Base-by-base conservation (phyloP, 352 stramenopile species). In the Phytophthora hibernalis region DNA sequence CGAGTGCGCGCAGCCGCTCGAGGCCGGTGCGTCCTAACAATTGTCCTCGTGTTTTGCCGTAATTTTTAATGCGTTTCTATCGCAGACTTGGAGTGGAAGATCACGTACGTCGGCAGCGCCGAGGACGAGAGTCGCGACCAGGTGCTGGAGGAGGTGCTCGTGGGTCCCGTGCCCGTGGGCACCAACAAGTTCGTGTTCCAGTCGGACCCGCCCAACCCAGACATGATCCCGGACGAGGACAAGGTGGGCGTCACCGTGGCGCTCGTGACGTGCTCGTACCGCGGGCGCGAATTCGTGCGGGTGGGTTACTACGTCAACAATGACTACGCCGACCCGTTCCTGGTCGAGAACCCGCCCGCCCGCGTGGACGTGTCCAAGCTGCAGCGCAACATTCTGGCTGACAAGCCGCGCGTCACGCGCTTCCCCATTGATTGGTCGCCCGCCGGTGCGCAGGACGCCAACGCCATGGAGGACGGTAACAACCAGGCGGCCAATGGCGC, bases 221-320 rank as follows among this genome's bases (percentile, higher is more conserved):
- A 85, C 33, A 66, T 93, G 64, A 98, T 99, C 80, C 93, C 92
- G 33, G 86, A 97, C 54, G 93, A 97, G 65, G 97, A 99, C 85
- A 91, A 99, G 44, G 83, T 99, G n/a, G 98, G 98, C 44, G 97
- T 99, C 8, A 99, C 98, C 0, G 98, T 99, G 13, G 95, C 99
- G 30, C 83, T 99, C 40, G 93, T 99, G 15, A 99, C 97, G 7
- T 99, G 97, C 83, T 97, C 87, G 38, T 99, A 99, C 86, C 92
- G 93, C 55, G 89, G 97, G 56, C 91, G 96, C 24, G 96, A 99
- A 72, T 99, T 99, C 71, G 93, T 99, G 22, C 91, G 97, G 37
- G 86, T 96, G 5, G 86, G 86, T 31, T 99, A 99, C 83, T 99
- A 99, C 80, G 97, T 99, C 22, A 99, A 99, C 76, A 99, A 99